Evolutionary conservation across 805 yeast genomes (phyloP), one percentile per base, ranked within the genome.

Genomic region (Candida coleopterorum): DNA sequence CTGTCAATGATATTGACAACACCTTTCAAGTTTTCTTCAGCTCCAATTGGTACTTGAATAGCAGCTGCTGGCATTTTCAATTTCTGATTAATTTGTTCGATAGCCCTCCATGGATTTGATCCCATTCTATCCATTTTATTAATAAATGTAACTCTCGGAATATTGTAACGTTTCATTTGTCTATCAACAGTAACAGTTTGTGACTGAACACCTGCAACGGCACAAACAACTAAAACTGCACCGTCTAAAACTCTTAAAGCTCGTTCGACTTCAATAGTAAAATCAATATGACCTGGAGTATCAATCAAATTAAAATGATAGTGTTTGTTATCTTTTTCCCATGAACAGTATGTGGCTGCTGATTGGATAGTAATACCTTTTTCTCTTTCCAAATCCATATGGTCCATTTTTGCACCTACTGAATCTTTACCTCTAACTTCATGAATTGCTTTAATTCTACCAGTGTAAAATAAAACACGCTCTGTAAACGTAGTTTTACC

Each of bases 111-210:
- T 16, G 99, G 99, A 63, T 93, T 81, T 38, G 98, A 85, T 48
- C 99, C 99, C 96, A 93, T 86, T 60, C 99, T 80, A 64, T 93
- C 99, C 97, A 93, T 89, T 70, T 93, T 93, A 68, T 93, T 93
- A 62, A 93, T 85, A 55, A 93, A 93, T 8, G 98, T 90, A 36
- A 93, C 75, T 56, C 98, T 77, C 37, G 98, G 98, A 55, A 93
- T 96, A 56, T 93, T 88, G 66, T 93, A 93, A 59, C 98, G 81
- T 53, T 95, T 80, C 98, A 93, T 93, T 69, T 93, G 99, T 58
- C 98, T 82, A 62, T 93, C 98, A 32, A 93, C 98, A 27, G 98
- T 93, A 41, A 93, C 96, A 14, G 98, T 93, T 64, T 93, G 98
- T 2, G 96, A 87, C 64, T 93, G 98, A 32, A 93, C 98, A 55